Percentiles rank a stretch among this genome's conserved stretches.
These are phyloP conservation scores for Cajanus cajan DNA, from an alignment of 306 rosid genomes.

Conservation along the genomic window DNA sequence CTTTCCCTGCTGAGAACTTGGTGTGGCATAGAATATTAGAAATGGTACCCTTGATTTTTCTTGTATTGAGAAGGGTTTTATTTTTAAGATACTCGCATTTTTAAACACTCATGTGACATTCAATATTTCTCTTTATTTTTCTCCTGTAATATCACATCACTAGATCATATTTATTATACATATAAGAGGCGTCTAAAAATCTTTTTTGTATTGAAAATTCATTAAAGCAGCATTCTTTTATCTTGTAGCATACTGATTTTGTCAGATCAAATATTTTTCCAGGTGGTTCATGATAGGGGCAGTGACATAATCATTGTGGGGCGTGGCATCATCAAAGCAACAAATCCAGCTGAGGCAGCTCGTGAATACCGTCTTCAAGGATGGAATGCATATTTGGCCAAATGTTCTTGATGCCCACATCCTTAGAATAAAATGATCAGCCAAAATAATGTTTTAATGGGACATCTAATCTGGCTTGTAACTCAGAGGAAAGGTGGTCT, in stretches of 20 bases:
- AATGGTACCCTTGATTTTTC: not conserved
- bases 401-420: constrained; percentile 39
- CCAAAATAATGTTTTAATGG: not conserved
- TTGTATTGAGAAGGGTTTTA: too few relatives aligned
- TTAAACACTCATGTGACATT: too few relatives aligned
- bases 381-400: constrained; percentile 81
- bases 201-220: too few relatives aligned
- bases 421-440: constrained; percentile 7
- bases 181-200: too few relatives aligned
- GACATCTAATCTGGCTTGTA: constrained; percentile 16
- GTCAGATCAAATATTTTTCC: constrained; percentile 28
- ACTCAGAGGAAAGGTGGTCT: not conserved
- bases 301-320: constrained; percentile 89
- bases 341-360: constrained; percentile 73
- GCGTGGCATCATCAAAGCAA: constrained; percentile 83
- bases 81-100: too few relatives aligned
- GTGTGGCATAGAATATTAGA: not conserved
- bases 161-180: too few relatives aligned
- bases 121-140: too few relatives aligned
- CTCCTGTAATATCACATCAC: too few relatives aligned
- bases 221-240: not conserved
- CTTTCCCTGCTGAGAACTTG: too few relatives aligned
- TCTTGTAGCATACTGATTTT: not conserved
- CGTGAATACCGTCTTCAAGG: constrained; percentile 77
- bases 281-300: constrained; percentile 85